A percentile compares a stretch with the other conserved stretches of the same genome.
Evolutionary conservation across 129 eudicot genomes (phyloP).

Genomic region (Helianthus annuus): HanXRQr2.0-SUNRISE NC_035438.2:5218989-5219488

Average conservation of each 20-base stretch:
- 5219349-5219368: not conserved
- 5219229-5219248: conserved; percentile 61
- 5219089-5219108: conserved; percentile 75
- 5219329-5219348: not conserved
- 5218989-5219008: not conserved
- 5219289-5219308: conserved; percentile 63
- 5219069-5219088: conserved; percentile 61
- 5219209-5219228: conserved; percentile 83
- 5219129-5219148: not conserved
- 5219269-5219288: conserved; percentile 78
- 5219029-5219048: not conserved
- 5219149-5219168: too few species aligned
- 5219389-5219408: conserved; percentile 66
- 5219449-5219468: conserved; percentile 84
- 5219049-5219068: conserved; percentile 52
- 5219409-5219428: conserved; percentile 58
- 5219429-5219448: conserved; percentile 62
- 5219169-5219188: too few species aligned
- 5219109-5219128: conserved; percentile 55
- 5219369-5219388: conserved; percentile 48
- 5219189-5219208: conserved; percentile 48
- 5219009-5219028: not conserved
- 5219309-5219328: conserved; percentile 46
- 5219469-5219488: conserved; percentile 2
- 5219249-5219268: conserved; percentile 78